Conservation (phyloP, 1,139 yeast species). For the Pichia sp. region DNA sequence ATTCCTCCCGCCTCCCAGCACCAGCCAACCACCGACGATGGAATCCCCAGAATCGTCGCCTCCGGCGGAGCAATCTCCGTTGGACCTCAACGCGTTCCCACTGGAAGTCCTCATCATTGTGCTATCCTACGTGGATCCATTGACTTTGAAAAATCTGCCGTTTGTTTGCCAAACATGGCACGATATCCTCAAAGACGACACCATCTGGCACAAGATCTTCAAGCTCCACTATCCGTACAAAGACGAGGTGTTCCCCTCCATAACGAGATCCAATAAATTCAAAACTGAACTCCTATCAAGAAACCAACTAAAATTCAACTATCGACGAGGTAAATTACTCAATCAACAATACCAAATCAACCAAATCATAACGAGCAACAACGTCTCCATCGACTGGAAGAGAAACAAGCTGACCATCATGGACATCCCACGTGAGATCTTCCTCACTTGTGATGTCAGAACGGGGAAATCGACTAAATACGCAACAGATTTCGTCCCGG, state of each 20-base stretch:
- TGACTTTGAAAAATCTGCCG: constrained; percentile 48
- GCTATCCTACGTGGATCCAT: constrained; percentile 56
- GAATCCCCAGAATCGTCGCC: neutral
- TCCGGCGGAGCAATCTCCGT: neutral
- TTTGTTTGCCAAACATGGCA: constrained; percentile 56
- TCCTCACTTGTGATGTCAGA: constrained; percentile 15
- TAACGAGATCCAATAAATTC: constrained; percentile 53
- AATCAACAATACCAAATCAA: constrained; percentile 17
- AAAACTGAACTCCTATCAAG: constrained; percentile 56
- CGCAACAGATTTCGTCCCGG: constrained; percentile 24
- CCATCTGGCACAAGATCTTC: constrained; percentile 62
- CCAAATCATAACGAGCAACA: constrained; percentile 1
- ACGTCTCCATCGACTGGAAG: constrained; percentile 16
- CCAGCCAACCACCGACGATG: too few relatives aligned
- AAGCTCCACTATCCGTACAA: constrained; percentile 42
- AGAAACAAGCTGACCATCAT: constrained; percentile 15
- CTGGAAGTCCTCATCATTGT: constrained; percentile 55
- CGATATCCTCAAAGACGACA: constrained; percentile 51
- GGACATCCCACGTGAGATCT: constrained; percentile 16
- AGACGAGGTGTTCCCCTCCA: constrained; percentile 47
- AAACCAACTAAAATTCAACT: constrained; percentile 22
- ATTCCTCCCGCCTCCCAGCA: too few relatives aligned
- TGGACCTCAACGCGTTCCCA: constrained; percentile 42
- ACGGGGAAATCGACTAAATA: constrained; percentile 15
- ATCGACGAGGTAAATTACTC: constrained; percentile 53